These are phyloP conservation scores for Zygnema cylindricum DNA, from an alignment of 139 green algal genomes.

Conservation along the genomic window DNA sequence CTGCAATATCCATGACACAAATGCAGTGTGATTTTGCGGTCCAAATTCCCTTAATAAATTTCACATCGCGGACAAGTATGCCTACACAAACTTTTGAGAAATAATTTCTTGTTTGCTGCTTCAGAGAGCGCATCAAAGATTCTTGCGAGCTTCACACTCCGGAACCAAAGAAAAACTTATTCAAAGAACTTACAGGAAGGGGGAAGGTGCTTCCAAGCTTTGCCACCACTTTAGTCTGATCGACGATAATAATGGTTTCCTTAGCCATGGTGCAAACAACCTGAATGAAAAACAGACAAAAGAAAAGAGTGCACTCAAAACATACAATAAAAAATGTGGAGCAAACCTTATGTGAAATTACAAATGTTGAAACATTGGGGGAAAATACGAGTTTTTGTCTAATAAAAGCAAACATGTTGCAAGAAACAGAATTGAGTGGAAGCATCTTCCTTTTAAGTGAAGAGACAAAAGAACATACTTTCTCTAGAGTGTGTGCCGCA, in stretches of 20 bases:
- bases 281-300: background rate
- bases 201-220: slow-evolving; percentile 31
- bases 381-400: too few relatives aligned
- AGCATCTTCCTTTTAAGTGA: too few relatives aligned
- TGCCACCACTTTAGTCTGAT: slow-evolving; percentile 42
- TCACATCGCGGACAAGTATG: too few relatives aligned
- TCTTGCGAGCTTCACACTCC: too few relatives aligned
- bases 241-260: slow-evolving; percentile 35
- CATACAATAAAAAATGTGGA: background rate
- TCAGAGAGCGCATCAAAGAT: too few relatives aligned
- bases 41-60: too few relatives aligned
- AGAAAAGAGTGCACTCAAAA: background rate
- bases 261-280: slow-evolving; percentile 48
- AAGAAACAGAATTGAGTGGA: too few relatives aligned
- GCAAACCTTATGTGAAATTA: too few relatives aligned
- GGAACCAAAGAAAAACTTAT: too few relatives aligned
- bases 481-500: slow-evolving; percentile 51
- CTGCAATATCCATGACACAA: slow-evolving; percentile 19
- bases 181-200: background rate
- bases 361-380: too few relatives aligned
- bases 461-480: slow-evolving; percentile 12
- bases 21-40: too few relatives aligned
- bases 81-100: background rate
- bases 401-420: too few relatives aligned
- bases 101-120: background rate